phyloP scores from a whole-genome alignment of 495 filamentous ascomycete genomes.

The Elasticomyces elasticus region DNA sequence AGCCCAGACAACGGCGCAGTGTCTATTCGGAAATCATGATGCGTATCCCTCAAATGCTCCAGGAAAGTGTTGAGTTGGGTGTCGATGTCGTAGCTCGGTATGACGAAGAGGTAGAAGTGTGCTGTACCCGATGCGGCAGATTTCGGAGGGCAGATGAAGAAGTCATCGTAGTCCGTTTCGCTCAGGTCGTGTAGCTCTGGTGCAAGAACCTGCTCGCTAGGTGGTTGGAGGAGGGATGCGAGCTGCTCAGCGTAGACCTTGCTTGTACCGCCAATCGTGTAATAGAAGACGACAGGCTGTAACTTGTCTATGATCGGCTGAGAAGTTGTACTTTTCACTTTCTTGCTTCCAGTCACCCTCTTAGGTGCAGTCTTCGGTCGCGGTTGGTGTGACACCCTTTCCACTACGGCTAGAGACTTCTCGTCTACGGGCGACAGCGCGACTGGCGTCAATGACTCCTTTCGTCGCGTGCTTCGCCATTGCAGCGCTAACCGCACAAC shows the following conservation, averaged over 20 bases:
- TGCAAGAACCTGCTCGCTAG: slow-evolving; percentile 34
- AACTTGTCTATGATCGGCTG: slow-evolving; percentile 28
- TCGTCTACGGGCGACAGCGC: slow-evolving; percentile 19
- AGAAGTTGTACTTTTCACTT: slow-evolving; percentile 19
- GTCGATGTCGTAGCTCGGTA: slow-evolving; percentile 89
- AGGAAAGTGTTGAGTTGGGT: slow-evolving; percentile 74
- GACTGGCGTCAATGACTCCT: slow-evolving; percentile 7
- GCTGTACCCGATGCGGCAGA: slow-evolving; percentile 37
- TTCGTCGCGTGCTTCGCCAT: slow-evolving; percentile 14
- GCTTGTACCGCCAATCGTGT: slow-evolving; percentile 71
- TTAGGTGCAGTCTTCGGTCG: slow-evolving; percentile 24
- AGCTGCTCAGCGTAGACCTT: slow-evolving; percentile 55
- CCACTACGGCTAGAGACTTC: slow-evolving; percentile 12
- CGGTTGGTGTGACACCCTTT: not conserved
- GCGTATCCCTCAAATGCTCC: slow-evolving; percentile 75
- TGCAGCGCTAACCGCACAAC: slow-evolving; percentile 20
- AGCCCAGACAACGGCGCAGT: slow-evolving; percentile 68
- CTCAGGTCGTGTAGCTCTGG: slow-evolving; percentile 69
- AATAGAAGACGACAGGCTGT: slow-evolving; percentile 77
- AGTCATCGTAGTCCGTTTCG: slow-evolving; percentile 83
- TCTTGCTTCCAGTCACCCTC: slow-evolving; percentile 27
- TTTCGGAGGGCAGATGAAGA: slow-evolving; percentile 55
- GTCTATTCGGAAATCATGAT: slow-evolving; percentile 92
- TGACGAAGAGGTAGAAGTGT: slow-evolving; percentile 70
- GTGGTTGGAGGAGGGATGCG: slow-evolving; percentile 35